Evolutionary conservation across 2,329 filamentous ascomycete species (phyloP).

Genomic region (Penicillium sp.): DNA sequence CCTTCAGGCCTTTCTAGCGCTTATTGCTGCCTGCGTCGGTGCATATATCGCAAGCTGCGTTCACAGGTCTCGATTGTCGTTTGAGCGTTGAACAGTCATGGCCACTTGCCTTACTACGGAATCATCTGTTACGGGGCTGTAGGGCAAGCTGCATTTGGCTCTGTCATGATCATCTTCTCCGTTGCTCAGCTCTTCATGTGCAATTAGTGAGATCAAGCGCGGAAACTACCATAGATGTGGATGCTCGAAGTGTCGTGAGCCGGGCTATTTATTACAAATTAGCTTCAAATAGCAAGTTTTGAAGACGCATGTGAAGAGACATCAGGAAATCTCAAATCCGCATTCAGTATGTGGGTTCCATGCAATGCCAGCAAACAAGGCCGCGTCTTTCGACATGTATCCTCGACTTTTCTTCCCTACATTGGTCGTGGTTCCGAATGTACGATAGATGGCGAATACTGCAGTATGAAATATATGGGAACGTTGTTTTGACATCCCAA

Average conservation of each 20-base stretch:
- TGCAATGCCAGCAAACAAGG: too few relatives aligned
- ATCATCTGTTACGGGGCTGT: conserved; percentile 9
- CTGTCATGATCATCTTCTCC: conserved; percentile 1
- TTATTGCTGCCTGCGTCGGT: too few relatives aligned
- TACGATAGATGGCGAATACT: too few relatives aligned
- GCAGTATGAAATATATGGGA: too few relatives aligned
- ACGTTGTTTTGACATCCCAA: background rate
- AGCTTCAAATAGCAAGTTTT: background rate
- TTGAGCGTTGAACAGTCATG: conserved; percentile 4
- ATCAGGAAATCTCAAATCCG: background rate
- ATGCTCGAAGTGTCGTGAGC: too few relatives aligned
- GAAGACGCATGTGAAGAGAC: background rate
- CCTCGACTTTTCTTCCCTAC: too few relatives aligned
- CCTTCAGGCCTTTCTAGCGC: background rate
- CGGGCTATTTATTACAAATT: background rate
- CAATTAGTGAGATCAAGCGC: too few relatives aligned
- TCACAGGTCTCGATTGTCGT: conserved; percentile 4
- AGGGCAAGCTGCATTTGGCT: conserved; percentile 3
- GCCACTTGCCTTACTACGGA: conserved; percentile 5
- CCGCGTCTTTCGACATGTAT: too few relatives aligned
- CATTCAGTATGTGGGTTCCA: too few relatives aligned
- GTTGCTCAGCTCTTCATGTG: background rate
- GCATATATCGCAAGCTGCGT: background rate
- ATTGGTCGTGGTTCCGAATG: too few relatives aligned
- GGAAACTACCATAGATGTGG: too few relatives aligned